These are phyloP conservation scores for Lepidopterella palustris DNA, from an alignment of 495 filamentous ascomycete species.

Conservation along the genomic window DNA sequence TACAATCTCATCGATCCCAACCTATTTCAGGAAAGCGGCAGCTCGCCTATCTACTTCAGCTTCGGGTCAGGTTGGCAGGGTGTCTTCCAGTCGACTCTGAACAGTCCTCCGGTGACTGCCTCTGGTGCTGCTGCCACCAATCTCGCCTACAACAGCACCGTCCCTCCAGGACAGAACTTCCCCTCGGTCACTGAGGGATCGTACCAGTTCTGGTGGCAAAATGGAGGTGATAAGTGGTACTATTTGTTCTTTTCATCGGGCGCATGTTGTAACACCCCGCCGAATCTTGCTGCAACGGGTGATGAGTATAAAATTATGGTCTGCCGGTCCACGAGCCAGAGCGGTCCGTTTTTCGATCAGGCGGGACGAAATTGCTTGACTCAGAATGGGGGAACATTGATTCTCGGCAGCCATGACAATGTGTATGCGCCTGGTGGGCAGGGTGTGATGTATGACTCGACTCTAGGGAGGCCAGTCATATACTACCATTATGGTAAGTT, in stretches of 20 bases:
- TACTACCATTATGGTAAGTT: constrained; percentile 5
- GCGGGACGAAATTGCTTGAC: not conserved
- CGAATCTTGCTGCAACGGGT: constrained; percentile 43
- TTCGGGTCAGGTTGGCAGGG: constrained; percentile 68
- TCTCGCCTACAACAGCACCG: constrained; percentile 48
- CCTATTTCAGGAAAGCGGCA: constrained; percentile 41
- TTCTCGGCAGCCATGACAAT: not conserved
- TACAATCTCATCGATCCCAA: constrained; percentile 70
- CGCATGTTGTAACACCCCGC: constrained; percentile 50
- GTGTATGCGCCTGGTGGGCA: constrained; percentile 2
- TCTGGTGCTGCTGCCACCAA: constrained; percentile 36
- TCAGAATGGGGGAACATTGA: not conserved
- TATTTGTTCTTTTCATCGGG: constrained; percentile 63
- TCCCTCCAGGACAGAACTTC: not conserved
- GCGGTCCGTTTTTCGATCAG: not conserved
- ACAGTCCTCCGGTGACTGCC: constrained; percentile 31
- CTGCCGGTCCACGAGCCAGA: constrained; percentile 43
- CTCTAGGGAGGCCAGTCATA: not conserved
- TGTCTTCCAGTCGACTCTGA: constrained; percentile 54
- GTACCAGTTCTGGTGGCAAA: constrained; percentile 30
- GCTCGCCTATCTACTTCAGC: constrained; percentile 46
- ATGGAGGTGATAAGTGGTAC: constrained; percentile 35
- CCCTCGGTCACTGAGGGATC: constrained; percentile 30
- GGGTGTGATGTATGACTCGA: not conserved
- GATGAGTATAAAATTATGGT: constrained; percentile 61